A percentile compares a stretch with the other conserved stretches of the same genome.
phyloP scores from a whole-genome alignment of 2,329 filamentous ascomycete genomes.

The Fusarium annulatum region DNA sequence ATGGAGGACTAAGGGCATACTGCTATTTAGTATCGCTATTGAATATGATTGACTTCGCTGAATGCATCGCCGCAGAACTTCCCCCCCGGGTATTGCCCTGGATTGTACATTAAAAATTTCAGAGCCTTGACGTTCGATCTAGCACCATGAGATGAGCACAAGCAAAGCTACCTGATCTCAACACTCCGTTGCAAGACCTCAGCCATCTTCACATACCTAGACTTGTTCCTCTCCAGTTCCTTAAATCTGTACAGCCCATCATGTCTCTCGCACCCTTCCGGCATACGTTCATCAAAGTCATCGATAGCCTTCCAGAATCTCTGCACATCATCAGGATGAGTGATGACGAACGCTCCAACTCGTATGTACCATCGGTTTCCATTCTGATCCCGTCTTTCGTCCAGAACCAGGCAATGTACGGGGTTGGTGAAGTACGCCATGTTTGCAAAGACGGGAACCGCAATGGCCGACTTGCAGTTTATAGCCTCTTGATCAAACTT shows the following conservation, averaged over 20 bases:
- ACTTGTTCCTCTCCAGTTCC: neutral
- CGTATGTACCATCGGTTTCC: neutral
- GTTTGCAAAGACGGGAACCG: constrained; percentile 15
- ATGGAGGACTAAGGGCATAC: rapidly evolving
- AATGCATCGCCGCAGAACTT: neutral
- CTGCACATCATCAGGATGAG: neutral
- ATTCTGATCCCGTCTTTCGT: neutral
- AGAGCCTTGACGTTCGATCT: too few relatives aligned
- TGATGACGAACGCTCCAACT: constrained; percentile 6
- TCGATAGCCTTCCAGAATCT: neutral
- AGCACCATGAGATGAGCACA: neutral
- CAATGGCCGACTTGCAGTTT: neutral
- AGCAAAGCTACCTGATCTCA: neutral
- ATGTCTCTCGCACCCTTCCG: neutral
- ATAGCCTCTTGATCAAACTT: constrained; percentile 9
- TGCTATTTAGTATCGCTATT: neutral
- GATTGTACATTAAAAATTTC: too few relatives aligned
- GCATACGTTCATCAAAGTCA: neutral
- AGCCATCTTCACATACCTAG: neutral
- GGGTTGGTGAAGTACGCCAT: neutral
- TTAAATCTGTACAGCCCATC: neutral
- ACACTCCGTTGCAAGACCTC: constrained; percentile 5
- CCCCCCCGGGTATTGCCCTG: too few relatives aligned
- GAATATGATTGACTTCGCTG: neutral
- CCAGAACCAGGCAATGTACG: constrained; percentile 5